These are phyloP conservation scores for Colletotrichum agaves DNA, from an alignment of 2,329 filamentous ascomycete species.

Conservation along the genomic window DNA sequence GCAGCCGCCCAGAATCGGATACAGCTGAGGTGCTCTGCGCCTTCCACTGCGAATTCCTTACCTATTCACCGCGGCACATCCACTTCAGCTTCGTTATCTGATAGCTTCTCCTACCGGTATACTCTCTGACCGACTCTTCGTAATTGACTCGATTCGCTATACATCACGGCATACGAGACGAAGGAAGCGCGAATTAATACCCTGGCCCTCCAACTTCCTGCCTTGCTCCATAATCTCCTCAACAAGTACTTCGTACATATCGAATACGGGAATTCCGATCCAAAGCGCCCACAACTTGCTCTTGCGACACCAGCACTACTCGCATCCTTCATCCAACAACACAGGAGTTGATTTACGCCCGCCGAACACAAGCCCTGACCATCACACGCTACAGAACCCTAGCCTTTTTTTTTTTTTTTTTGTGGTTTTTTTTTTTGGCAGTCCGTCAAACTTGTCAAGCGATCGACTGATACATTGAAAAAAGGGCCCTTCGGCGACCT, in stretches of 20 bases:
- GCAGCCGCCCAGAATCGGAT: slow-evolving; percentile 2
- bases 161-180: slow-evolving; percentile 13
- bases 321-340: background rate
- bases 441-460: slow-evolving; percentile 26
- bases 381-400: background rate
- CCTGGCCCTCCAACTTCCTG: background rate
- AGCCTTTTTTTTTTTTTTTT: too few species aligned
- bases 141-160: slow-evolving; percentile 17
- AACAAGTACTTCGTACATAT: background rate
- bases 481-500: slow-evolving; percentile 23
- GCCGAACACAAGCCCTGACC: background rate
- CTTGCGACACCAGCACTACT: background rate
- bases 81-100: slow-evolving; percentile 42
- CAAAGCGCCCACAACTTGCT: slow-evolving; percentile 18
- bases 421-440: too few species aligned
- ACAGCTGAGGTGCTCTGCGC: background rate
- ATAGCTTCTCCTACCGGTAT: slow-evolving; percentile 22
- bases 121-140: slow-evolving; percentile 28
- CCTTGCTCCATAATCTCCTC: slow-evolving; percentile 5
- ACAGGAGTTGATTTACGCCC: background rate
- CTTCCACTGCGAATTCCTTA: slow-evolving; percentile 26
- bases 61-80: slow-evolving; percentile 32
- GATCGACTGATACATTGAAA: slow-evolving; percentile 26
- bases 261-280: background rate
- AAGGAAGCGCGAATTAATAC: slow-evolving; percentile 16